These are phyloP conservation scores for Entamoeba moshkovskii DNA, from an alignment of 208 protist species.

Conservation along the genomic window DNA sequence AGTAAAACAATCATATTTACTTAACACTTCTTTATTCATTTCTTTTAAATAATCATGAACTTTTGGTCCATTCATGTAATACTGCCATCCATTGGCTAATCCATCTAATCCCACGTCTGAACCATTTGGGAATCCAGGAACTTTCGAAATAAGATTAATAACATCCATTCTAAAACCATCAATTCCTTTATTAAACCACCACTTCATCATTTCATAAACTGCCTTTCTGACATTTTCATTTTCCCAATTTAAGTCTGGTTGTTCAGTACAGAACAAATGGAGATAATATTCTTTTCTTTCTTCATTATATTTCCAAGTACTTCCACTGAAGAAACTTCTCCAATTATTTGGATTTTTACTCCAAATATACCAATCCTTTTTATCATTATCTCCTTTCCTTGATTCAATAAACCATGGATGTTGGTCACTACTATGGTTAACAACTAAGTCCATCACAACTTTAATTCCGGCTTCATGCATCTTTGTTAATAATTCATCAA, in stretches of 20 bases:
- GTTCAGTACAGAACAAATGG: slow-evolving; percentile 42
- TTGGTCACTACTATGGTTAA: slow-evolving; percentile 45
- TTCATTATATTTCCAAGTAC: slow-evolving; percentile 38
- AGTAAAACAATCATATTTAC: slow-evolving; percentile 1
- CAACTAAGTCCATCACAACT: slow-evolving; percentile 48
- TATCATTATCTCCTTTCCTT: background rate
- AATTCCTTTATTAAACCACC: slow-evolving; percentile 48
- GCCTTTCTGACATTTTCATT: slow-evolving; percentile 45
- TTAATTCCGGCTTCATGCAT: slow-evolving; percentile 30
- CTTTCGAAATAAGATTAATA: slow-evolving; percentile 12
- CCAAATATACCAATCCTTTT: slow-evolving; percentile 41
- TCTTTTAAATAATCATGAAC: background rate
- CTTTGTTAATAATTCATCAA: slow-evolving; percentile 34
- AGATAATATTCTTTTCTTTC: slow-evolving; percentile 43
- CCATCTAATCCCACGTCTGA: too few species aligned
- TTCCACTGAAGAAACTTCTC: background rate
- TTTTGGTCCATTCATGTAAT: background rate
- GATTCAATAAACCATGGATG: slow-evolving; percentile 47
- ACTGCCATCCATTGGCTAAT: too few species aligned
- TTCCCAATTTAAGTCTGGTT: slow-evolving; percentile 51
- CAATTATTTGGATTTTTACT: slow-evolving; percentile 18
- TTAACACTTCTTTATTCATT: background rate
- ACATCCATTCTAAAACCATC: slow-evolving; percentile 50
- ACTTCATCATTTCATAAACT: slow-evolving; percentile 43
- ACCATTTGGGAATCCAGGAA: background rate